Evolutionary conservation across 2,329 filamentous ascomycete genomes (phyloP).

Genomic region (Monosporascus sp.): DNA sequence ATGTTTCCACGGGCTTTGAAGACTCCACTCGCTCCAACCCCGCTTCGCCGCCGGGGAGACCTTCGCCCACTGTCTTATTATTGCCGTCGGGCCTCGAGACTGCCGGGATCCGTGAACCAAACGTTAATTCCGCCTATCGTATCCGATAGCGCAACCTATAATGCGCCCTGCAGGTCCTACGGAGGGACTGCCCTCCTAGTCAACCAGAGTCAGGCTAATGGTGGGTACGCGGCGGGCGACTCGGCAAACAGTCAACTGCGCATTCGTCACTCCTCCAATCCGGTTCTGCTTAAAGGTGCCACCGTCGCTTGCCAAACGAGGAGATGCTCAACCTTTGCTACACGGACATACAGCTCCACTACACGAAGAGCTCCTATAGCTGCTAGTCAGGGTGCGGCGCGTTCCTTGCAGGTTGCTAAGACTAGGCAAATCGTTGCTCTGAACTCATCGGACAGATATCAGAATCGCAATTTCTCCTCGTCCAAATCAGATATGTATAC

Average conservation of each 20-base stretch:
- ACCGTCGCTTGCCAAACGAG: neutral
- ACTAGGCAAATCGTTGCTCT: neutral
- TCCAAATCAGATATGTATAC: conserved; percentile 45
- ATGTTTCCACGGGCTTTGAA: neutral
- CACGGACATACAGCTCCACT: neutral
- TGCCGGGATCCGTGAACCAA: neutral
- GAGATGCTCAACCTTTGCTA: neutral
- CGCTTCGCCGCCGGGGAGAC: conserved; percentile 2
- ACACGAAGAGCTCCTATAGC: neutral
- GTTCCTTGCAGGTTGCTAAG: neutral
- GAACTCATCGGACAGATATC: neutral
- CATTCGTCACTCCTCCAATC: neutral
- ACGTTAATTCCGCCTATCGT: neutral
- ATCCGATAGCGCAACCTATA: neutral
- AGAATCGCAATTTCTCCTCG: neutral
- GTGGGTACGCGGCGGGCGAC: neutral
- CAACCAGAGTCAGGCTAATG: neutral
- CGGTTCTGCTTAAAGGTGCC: neutral
- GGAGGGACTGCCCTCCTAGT: neutral
- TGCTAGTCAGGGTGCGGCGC: neutral
- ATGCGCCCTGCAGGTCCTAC: neutral
- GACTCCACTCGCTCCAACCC: conserved; percentile 7
- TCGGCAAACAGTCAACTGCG: neutral
- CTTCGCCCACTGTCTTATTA: conserved; percentile 5
- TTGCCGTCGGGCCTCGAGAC: neutral